These are phyloP conservation scores for Pichia occidentalis DNA, from an alignment of 805 yeast genomes.

Conservation along the genomic window DNA sequence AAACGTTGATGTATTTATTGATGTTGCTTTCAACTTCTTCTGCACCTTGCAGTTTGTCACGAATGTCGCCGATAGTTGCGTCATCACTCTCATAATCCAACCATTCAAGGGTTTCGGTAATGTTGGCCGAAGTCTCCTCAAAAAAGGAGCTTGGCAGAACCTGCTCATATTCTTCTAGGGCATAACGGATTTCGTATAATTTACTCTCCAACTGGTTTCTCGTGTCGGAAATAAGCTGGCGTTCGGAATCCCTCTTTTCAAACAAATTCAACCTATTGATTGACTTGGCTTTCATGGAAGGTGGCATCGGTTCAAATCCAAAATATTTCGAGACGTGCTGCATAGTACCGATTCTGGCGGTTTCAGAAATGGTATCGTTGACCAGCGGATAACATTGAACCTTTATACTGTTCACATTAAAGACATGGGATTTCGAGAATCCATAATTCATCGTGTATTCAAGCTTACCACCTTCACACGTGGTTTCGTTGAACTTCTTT, in stretches of 20 bases:
- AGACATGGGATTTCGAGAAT: slow-evolving; percentile 31
- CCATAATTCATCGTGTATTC: slow-evolving; percentile 21
- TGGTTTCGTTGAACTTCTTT: slow-evolving; percentile 27
- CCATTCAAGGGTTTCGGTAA: slow-evolving; percentile 63
- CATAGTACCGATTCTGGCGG: slow-evolving; percentile 15
- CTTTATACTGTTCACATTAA: slow-evolving; percentile 39
- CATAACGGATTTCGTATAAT: slow-evolving; percentile 62
- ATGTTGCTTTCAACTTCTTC: slow-evolving; percentile 1
- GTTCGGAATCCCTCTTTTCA: slow-evolving; percentile 48
- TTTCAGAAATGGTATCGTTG: slow-evolving; percentile 5
- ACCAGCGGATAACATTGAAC: slow-evolving; percentile 23
- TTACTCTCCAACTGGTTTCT: slow-evolving; percentile 66
- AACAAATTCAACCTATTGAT: slow-evolving; percentile 44
- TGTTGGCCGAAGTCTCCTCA: slow-evolving; percentile 31
- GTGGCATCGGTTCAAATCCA: slow-evolving; percentile 43
- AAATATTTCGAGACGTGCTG: slow-evolving; percentile 29
- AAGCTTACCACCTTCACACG: slow-evolving; percentile 34
- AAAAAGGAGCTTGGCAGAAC: slow-evolving; percentile 33
- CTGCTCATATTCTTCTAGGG: slow-evolving; percentile 50
- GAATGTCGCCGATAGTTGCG: slow-evolving; percentile 36
- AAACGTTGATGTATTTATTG: slow-evolving; percentile 3
- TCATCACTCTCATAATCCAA: slow-evolving; percentile 63
- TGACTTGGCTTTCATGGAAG: slow-evolving; percentile 40
- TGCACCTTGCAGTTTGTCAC: slow-evolving; percentile 28
- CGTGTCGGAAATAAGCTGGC: slow-evolving; percentile 45